Conservation (phyloP, 768 basidiomycete species). For the Calocybe gangraenosa region DNA sequence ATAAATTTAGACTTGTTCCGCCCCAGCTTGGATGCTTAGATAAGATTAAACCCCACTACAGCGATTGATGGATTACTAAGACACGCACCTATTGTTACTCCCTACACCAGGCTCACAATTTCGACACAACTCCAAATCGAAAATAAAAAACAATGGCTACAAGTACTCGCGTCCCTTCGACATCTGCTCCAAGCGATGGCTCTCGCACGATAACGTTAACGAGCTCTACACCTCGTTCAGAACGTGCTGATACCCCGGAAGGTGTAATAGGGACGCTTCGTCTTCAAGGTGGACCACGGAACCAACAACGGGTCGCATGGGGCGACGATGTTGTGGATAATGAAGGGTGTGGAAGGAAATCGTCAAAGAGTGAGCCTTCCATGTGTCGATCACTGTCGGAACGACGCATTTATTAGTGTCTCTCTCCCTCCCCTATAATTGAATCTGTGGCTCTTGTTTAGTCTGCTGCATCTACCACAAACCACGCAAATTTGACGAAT, state of each 20-base stretch:
- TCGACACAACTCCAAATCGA: too few relatives aligned
- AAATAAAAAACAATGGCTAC: too few relatives aligned
- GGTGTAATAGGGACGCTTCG: constrained; percentile 37
- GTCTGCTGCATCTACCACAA: constrained; percentile 97
- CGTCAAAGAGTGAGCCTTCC: constrained; percentile 92
- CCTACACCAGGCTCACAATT: too few relatives aligned
- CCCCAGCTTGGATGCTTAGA: too few relatives aligned
- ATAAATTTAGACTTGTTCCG: too few relatives aligned
- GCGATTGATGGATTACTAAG: too few relatives aligned
- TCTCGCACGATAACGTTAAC: constrained; percentile 53
- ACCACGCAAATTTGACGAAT: constrained; percentile 76
- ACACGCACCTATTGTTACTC: too few relatives aligned
- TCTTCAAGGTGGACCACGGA: constrained; percentile 51
- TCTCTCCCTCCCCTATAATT: neutral
- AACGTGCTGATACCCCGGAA: constrained; percentile 20
- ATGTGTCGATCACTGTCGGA: too few relatives aligned
- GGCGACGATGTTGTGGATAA: constrained; percentile 85
- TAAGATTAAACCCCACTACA: too few relatives aligned
- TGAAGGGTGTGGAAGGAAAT: constrained; percentile 84
- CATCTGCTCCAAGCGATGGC: constrained; percentile 43
- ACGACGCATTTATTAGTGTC: constrained; percentile 17
- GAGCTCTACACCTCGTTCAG: constrained; percentile 22
- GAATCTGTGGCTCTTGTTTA: constrained; percentile 24
- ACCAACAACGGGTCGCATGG: constrained; percentile 71
- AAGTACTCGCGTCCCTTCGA: constrained; percentile 18